Conservation (phyloP, 306 rosid genomes). For the Sindora glabra region DNA sequence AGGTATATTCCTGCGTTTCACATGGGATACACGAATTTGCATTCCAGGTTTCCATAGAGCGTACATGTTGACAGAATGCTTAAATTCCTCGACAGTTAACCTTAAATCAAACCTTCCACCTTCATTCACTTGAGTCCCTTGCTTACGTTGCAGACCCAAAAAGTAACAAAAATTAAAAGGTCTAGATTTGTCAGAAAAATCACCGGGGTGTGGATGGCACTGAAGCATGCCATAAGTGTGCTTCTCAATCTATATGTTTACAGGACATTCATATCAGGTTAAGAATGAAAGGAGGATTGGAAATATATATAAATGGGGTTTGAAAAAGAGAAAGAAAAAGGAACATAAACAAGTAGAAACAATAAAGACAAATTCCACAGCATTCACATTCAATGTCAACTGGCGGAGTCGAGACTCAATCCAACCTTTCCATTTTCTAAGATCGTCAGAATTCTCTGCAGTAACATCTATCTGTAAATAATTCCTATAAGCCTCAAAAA, state of each 20-base stretch:
- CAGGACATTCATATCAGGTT: conserved; percentile 5
- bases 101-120: conserved; percentile 80
- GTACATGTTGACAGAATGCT: conserved; percentile 54
- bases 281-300: not conserved
- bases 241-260: conserved; percentile 66
- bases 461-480: not conserved
- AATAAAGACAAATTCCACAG: too few relatives aligned
- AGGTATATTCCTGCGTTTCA: conserved; percentile 68
- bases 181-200: conserved; percentile 68
- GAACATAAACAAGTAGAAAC: too few relatives aligned
- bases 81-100: conserved; percentile 68
- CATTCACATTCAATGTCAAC: not conserved
- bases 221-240: conserved; percentile 73
- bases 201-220: conserved; percentile 96
- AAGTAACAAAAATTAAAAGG: conserved; percentile 73
- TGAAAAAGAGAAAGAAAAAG: too few relatives aligned
- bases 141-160: conserved; percentile 92
- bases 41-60: conserved; percentile 60
- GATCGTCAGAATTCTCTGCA: not conserved
- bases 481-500: not conserved
- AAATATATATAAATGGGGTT: conserved; percentile 11
- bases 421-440: not conserved
- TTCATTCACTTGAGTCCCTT: conserved; percentile 61
- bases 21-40: conserved; percentile 71
- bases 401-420: not conserved